Percentiles rank a stretch among this genome's conserved stretches.
These are phyloP conservation scores for Austroboletus novae-zelandiae DNA, from an alignment of 1,284 basidiomycete species.

Conservation along the genomic window DNA sequence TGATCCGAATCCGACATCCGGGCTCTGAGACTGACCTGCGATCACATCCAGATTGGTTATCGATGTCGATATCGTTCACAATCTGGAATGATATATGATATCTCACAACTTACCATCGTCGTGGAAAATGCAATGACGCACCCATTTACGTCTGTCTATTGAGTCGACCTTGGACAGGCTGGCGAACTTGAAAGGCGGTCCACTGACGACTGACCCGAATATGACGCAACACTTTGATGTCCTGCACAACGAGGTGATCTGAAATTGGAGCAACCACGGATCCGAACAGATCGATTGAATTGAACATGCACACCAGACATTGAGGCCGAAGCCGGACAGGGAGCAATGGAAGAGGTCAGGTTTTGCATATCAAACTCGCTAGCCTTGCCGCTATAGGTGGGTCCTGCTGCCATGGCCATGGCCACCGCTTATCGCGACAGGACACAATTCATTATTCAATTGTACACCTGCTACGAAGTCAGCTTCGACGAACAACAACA, in stretches of 20 bases:
- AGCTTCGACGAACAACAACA: no score
- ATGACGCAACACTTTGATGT: not conserved
- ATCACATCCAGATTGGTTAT: conserved; percentile 28
- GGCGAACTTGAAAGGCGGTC: no score
- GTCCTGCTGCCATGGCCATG: not conserved
- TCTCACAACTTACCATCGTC: not conserved
- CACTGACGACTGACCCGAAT: no score
- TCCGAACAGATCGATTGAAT: conserved; percentile 6
- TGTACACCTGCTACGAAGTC: no score
- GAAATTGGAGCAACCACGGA: conserved; percentile 4
- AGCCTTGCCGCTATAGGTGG: not conserved
- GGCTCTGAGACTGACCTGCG: conserved; percentile 3
- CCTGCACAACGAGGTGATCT: not conserved
- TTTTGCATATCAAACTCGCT: not conserved
- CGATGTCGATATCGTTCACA: conserved; percentile 30
- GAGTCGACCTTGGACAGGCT: not conserved
- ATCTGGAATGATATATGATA: conserved; percentile 16
- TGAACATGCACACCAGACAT: not conserved
- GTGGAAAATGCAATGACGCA: conserved; percentile 4
- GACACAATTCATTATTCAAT: no score
- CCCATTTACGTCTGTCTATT: not conserved
- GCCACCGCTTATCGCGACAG: no score
- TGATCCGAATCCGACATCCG: conserved; percentile 51
- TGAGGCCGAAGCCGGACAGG: conserved; percentile 1
- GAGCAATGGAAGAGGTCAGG: not conserved